These are phyloP conservation scores for Pyrenophora graminea DNA, from an alignment of 2,329 filamentous ascomycete species.

Conservation along the genomic window DNA sequence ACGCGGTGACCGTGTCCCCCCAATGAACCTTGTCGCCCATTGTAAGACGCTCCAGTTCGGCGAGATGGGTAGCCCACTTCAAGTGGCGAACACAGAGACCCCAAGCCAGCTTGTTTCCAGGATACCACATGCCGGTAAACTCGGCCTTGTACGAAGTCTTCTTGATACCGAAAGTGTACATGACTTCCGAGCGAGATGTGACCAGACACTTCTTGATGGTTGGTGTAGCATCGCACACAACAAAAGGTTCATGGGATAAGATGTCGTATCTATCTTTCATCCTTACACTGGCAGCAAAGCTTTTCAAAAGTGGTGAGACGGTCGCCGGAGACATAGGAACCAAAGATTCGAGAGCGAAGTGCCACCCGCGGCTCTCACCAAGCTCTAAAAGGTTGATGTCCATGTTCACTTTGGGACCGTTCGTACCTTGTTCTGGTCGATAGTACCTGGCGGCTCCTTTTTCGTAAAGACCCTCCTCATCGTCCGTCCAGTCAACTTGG, in stretches of 20 bases:
- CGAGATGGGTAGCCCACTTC: constrained; percentile 36
- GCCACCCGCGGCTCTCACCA: constrained; percentile 36
- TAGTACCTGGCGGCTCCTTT: constrained; percentile 32
- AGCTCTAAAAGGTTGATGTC: constrained; percentile 42
- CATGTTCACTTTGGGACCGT: constrained; percentile 27
- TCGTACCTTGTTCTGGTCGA: constrained; percentile 21
- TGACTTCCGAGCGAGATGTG: constrained; percentile 27
- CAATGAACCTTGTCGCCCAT: constrained; percentile 29
- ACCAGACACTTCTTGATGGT: constrained; percentile 19
- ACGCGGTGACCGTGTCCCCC: constrained; percentile 26
- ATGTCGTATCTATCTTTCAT: constrained; percentile 23
- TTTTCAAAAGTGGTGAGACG: constrained; percentile 27
- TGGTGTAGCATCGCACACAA: constrained; percentile 22
- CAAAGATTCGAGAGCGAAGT: constrained; percentile 38
- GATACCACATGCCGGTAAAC: constrained; percentile 36
- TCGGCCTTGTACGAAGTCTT: constrained; percentile 37
- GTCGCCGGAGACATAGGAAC: constrained; percentile 15
- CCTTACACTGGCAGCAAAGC: constrained; percentile 28
- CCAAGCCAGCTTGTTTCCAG: constrained; percentile 31
- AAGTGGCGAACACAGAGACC: constrained; percentile 36
- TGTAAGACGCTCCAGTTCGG: constrained; percentile 31
- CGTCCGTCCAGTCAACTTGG: constrained; percentile 39
- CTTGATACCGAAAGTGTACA: constrained; percentile 38
- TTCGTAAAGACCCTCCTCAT: constrained; percentile 38
- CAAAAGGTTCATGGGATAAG: constrained; percentile 23